phyloP scores from a whole-genome alignment of 139 green algal genomes.

The Tetraselmis chui region DNA sequence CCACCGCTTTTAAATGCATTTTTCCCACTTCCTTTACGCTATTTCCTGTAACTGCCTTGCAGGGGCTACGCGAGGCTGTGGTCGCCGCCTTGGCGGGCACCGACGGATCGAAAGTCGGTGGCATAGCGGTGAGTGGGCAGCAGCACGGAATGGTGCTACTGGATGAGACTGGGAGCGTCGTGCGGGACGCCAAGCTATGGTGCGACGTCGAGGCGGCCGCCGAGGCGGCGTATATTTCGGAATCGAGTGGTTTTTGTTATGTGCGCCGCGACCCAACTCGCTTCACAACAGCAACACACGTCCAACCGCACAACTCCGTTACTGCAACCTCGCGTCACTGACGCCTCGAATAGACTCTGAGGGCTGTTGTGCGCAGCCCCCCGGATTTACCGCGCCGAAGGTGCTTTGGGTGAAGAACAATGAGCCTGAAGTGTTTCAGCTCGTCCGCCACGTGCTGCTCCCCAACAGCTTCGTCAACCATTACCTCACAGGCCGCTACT shows the following conservation, averaged over 20 bases:
- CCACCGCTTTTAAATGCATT: no score
- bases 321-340: no score
- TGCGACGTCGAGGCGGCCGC: conserved; percentile 70
- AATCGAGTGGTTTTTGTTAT: not conserved
- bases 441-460: conserved; percentile 54
- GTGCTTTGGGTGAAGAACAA: conserved; percentile 77
- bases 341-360: no score
- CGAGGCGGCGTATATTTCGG: conserved; percentile 42
- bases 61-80: conserved; percentile 17
- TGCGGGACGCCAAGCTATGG: conserved; percentile 72
- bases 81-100: conserved; percentile 23
- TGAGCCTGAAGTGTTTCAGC: conserved; percentile 62
- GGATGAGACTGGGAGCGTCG: conserved; percentile 36
- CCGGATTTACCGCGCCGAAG: conserved; percentile 80
- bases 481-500: conserved; percentile 45
- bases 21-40: no score
- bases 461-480: conserved; percentile 85
- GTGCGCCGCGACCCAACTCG: no score
- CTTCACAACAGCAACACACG: no score
- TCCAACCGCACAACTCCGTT: no score
- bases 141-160: conserved; percentile 83
- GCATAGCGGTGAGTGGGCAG: conserved; percentile 75
- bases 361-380: conserved; percentile 31
- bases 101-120: conserved; percentile 31
- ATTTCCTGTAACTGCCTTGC: no score